Evolutionary conservation across 2,329 filamentous ascomycete genomes (phyloP).

Genomic region (Chaetomiaceae sp.): DNA sequence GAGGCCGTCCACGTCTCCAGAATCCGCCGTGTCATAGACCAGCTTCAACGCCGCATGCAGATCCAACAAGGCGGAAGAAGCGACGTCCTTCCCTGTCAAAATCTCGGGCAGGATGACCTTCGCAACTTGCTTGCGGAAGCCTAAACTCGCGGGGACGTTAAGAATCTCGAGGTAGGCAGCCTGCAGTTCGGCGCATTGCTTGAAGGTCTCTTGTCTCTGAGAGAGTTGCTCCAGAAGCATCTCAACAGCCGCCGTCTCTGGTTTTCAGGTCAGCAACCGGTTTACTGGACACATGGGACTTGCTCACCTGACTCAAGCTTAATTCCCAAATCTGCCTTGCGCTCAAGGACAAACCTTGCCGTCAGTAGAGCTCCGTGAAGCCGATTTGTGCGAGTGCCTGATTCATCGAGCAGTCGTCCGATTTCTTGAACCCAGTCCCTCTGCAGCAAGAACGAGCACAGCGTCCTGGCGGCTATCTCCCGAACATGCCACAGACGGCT

Average conservation of each 20-base stretch:
- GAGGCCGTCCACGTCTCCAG: slow-evolving; percentile 22
- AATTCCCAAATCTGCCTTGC: slow-evolving; percentile 44
- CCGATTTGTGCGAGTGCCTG: slow-evolving; percentile 40
- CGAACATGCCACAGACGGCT: slow-evolving; percentile 76
- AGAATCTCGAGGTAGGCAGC: slow-evolving; percentile 45
- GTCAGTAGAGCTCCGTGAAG: slow-evolving; percentile 57
- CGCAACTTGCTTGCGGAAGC: slow-evolving; percentile 17
- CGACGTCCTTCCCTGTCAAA: background rate
- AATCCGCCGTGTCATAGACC: slow-evolving; percentile 32
- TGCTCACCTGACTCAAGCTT: slow-evolving; percentile 42
- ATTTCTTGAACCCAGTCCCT: slow-evolving; percentile 45
- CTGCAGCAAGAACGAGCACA: slow-evolving; percentile 58
- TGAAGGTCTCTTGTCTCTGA: slow-evolving; percentile 12
- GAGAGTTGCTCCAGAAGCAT: slow-evolving; percentile 8
- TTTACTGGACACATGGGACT: too few relatives aligned
- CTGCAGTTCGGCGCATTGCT: slow-evolving; percentile 37
- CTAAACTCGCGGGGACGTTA: slow-evolving; percentile 38
- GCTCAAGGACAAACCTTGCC: slow-evolving; percentile 53
- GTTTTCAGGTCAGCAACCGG: background rate
- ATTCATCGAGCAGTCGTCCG: slow-evolving; percentile 33
- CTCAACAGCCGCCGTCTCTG: slow-evolving; percentile 12
- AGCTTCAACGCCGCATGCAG: slow-evolving; percentile 31
- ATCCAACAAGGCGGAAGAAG: slow-evolving; percentile 27
- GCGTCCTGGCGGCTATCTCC: slow-evolving; percentile 72
- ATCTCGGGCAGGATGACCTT: slow-evolving; percentile 9